Base-by-base conservation (phyloP, 805 yeast genomes). In the Sporopachydermia lactativora region DNA sequence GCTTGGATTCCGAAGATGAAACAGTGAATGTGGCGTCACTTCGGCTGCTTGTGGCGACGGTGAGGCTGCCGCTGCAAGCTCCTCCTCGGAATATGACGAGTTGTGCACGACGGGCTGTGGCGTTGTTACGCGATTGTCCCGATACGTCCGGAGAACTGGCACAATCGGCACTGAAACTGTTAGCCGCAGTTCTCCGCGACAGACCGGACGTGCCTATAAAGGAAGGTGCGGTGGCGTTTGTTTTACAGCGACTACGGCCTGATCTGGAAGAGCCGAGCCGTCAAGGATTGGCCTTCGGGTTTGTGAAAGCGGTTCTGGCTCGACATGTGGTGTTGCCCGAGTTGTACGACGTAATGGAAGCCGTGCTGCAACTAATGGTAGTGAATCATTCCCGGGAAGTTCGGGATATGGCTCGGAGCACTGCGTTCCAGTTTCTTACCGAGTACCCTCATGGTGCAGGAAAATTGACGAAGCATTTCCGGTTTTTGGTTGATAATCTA, bases 401-500 rank as follows among this genome's bases (percentile, higher is more conserved):
- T 41, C 70, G 97, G 43, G 88, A 81, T 50, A 77, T 81, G 58
- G 75, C 96, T 5, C 71, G 97, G 58, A 73, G 83, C 47, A 75
- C 81, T 2, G 92, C 76, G 54, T 81, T 75, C 56, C 86, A 78
- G 50, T 92, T 92, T 50, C 61, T 92, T 52, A 81, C 85, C 81
- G 95, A 86, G 50, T 92, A 83, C 53, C 97, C 95, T 50, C 96
- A 89, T 61, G 86, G 97, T 19, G 70, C 77, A 50, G 86, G 89
- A 3, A 72, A 84, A 47, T 57, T 92, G 38, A 92, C 82, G 47
- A 82, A 79, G 49, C 94, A 84, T 47, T 78, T 89, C 60, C 75
- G 78, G 47, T 77, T 80, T 53, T 65, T 92, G 58, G 81, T 88
- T 5, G 74, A 73, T 42, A 92, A 92, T 55, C 62, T 92, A 47